Evolutionary conservation across 1,284 basidiomycete species (phyloP).

Genomic region (Apiotrichum laibachii): DNA sequence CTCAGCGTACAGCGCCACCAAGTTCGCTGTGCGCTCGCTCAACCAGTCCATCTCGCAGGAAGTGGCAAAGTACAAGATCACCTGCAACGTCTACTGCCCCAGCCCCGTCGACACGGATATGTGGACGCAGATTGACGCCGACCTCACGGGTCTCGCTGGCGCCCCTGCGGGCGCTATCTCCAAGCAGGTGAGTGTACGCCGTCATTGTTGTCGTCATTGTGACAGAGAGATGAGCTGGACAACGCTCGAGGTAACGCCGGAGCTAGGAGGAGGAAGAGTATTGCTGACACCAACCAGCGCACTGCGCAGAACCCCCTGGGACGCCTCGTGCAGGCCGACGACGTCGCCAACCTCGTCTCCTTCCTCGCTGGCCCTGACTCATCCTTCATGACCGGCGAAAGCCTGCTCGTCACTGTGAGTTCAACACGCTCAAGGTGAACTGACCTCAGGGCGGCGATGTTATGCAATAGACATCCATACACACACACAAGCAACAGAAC

Average conservation of each 20-base stretch:
- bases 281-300: too few species aligned
- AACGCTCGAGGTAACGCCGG: too few species aligned
- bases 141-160: conserved; percentile 10
- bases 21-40: conserved; percentile 54
- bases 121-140: conserved; percentile 31
- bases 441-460: not conserved
- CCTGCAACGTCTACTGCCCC: conserved; percentile 59
- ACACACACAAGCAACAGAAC: too few species aligned
- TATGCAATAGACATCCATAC: not conserved
- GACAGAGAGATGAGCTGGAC: too few species aligned
- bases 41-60: conserved; percentile 52
- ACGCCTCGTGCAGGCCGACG: conserved; percentile 15
- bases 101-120: conserved; percentile 52
- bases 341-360: conserved; percentile 21
- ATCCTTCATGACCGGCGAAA: conserved; percentile 18
- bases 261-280: too few species aligned
- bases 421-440: too few species aligned
- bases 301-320: conserved; percentile 11
- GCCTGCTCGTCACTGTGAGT: conserved; percentile 7
- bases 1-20: conserved; percentile 50
- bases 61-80: conserved; percentile 53
- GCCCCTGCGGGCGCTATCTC: conserved; percentile 1
- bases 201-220: too few species aligned
- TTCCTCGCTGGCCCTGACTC: conserved; percentile 24
- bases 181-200: not conserved